phyloP scores from a whole-genome alignment of 441 rosid species.

The Populus hybrid region DNA sequence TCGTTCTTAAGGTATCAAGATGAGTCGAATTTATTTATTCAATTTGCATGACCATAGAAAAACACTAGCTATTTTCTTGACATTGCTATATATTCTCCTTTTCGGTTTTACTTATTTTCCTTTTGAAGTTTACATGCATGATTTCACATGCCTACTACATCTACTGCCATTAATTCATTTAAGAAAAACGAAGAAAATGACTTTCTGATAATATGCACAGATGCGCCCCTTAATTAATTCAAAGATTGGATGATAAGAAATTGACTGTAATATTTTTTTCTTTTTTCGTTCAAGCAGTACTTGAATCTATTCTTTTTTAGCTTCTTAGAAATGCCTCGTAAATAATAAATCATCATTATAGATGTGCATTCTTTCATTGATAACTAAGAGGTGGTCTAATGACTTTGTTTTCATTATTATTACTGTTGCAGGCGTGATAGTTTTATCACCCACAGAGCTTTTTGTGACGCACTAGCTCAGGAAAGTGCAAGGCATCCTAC shows the following conservation, averaged over 20 bases:
- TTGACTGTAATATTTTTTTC: neutral
- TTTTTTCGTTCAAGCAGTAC: neutral
- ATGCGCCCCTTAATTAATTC: neutral
- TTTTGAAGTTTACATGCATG: neutral
- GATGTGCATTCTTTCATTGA: neutral
- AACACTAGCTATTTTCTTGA: no score
- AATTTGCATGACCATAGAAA: no score
- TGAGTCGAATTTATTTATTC: no score
- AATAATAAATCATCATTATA: neutral
- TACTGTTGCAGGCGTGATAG: slow-evolving; percentile 70
- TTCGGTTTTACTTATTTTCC: neutral
- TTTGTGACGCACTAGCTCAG: slow-evolving; percentile 77
- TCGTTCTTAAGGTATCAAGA: no score
- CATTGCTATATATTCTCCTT: neutral
- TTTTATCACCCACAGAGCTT: slow-evolving; percentile 80
- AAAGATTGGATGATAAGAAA: neutral
- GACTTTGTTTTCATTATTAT: neutral
- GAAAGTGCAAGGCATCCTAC: slow-evolving; percentile 68
- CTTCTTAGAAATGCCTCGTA: neutral
- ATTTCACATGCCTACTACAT: neutral
- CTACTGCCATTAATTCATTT: neutral
- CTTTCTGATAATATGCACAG: neutral
- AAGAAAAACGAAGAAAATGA: neutral
- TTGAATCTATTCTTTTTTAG: neutral
- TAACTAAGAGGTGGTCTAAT: neutral